Percentiles rank a stretch among this genome's conserved stretches.
Evolutionary conservation across 2,329 filamentous ascomycete genomes (phyloP).

Genomic region (Ceratocystis albifundus): DNA sequence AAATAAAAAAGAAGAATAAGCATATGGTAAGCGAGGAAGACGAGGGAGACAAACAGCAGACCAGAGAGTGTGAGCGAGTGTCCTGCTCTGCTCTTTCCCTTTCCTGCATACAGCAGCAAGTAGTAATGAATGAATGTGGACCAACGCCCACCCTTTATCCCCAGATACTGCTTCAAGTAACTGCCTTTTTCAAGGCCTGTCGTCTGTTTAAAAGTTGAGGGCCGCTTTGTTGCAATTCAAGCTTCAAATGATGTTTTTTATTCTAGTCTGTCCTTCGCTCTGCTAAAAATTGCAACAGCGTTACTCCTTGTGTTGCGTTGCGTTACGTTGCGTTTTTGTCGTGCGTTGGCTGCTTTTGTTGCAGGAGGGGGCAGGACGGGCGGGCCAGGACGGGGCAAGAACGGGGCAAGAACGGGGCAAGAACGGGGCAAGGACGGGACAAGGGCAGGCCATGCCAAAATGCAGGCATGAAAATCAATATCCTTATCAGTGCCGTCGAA

Average conservation of each 20-base stretch:
- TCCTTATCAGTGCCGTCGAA: neutral
- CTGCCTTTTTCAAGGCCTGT: slow-evolving; percentile 1
- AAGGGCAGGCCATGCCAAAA: neutral
- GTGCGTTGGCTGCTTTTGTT: neutral
- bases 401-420: neutral
- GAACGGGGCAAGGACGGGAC: too few species aligned
- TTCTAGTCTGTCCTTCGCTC: neutral
- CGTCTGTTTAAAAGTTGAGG: slow-evolving; percentile 9
- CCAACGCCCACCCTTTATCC: neutral
- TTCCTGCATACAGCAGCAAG: neutral
- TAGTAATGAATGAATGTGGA: neutral
- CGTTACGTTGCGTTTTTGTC: neutral
- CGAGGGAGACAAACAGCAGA: neutral
- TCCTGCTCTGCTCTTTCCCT: neutral
- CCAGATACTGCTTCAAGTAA: neutral
- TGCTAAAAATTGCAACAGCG: neutral
- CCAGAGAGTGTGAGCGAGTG: neutral
- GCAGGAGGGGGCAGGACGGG: neutral
- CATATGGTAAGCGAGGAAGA: too few species aligned
- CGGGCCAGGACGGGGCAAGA: neutral
- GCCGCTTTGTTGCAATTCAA: slow-evolving; percentile 1
- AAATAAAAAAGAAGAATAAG: neutral
- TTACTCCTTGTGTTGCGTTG: neutral
- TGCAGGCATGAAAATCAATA: neutral
- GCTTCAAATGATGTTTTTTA: neutral